Evolutionary conservation across 2,329 filamentous ascomycete species (phyloP).

Genomic region (Claviceps humidiphila): DNA sequence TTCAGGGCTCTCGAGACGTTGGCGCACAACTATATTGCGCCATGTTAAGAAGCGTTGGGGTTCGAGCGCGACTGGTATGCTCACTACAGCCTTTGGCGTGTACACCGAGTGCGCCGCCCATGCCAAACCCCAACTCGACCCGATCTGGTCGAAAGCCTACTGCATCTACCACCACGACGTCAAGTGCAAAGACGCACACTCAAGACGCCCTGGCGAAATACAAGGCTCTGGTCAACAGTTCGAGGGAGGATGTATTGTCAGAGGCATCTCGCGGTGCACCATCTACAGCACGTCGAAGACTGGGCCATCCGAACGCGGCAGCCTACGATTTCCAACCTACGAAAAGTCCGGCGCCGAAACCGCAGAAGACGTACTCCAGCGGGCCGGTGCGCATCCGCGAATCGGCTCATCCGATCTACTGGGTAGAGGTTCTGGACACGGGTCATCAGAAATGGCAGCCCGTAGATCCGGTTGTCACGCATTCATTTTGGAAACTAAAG

Average conservation of each 20-base stretch:
- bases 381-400: slow-evolving; percentile 42
- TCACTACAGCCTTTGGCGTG: slow-evolving; percentile 78
- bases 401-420: slow-evolving; percentile 73
- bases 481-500: slow-evolving; percentile 57
- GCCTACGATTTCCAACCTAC: slow-evolving; percentile 35
- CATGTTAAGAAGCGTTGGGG: slow-evolving; percentile 66
- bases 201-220: slow-evolving; percentile 10
- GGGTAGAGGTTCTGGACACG: slow-evolving; percentile 83
- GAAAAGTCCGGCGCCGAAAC: slow-evolving; percentile 21
- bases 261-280: slow-evolving; percentile 12
- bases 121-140: slow-evolving; percentile 26
- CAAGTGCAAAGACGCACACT: slow-evolving; percentile 19
- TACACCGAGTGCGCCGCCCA: slow-evolving; percentile 35
- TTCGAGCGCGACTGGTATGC: slow-evolving; percentile 73
- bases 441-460: slow-evolving; percentile 86
- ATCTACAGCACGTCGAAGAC: slow-evolving; percentile 30
- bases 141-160: slow-evolving; percentile 16
- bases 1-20: slow-evolving; percentile 76
- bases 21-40: slow-evolving; percentile 88
- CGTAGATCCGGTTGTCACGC: slow-evolving; percentile 73
- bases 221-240: slow-evolving; percentile 27
- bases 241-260: slow-evolving; percentile 15
- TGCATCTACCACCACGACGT: slow-evolving; percentile 2
- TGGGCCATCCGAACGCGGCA: slow-evolving; percentile 42
- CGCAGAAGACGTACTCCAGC: slow-evolving; percentile 17